Evolutionary conservation across 1,284 basidiomycete species (phyloP).

Genomic region (Porogramme epimiltina): DNA sequence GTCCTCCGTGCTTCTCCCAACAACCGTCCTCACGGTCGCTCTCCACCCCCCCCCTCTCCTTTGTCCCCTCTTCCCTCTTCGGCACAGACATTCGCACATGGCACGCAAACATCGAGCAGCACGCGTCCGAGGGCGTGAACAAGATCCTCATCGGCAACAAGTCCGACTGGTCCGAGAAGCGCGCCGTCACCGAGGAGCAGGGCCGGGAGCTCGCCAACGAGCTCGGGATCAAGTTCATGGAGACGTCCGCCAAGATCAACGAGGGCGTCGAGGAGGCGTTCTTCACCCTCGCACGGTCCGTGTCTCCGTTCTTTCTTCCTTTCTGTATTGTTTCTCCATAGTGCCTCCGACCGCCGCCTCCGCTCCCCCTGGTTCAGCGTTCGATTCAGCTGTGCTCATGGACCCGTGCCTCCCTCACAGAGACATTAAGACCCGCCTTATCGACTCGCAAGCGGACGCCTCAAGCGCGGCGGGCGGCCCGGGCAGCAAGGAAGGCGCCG

Average conservation of each 20-base stretch:
- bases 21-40: constrained; percentile 2
- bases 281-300: constrained; percentile 93
- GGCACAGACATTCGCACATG: constrained; percentile 93
- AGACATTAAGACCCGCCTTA: constrained; percentile 95
- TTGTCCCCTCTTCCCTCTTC: neutral
- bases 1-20: neutral
- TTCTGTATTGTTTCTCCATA: neutral
- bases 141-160: constrained; percentile 99
- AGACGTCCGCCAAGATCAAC: constrained; percentile 97
- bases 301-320: constrained; percentile 5
- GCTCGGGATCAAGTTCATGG: constrained; percentile 94
- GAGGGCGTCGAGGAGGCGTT: constrained; percentile 99
- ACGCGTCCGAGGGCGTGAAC: constrained; percentile 98
- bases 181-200: constrained; percentile 87
- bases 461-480: constrained; percentile 45
- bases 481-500: constrained; percentile 50
- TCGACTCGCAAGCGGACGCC: constrained; percentile 88
- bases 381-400: neutral
- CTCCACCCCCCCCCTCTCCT: neutral
- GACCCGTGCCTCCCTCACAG: constrained; percentile 42
- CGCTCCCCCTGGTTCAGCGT: neutral
- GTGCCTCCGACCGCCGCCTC: too few relatives aligned
- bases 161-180: constrained; percentile 98
- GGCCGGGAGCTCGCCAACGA: constrained; percentile 83
- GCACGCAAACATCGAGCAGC: constrained; percentile 98